A percentile compares a stretch with the other conserved stretches of the same genome.
phyloP scores from a whole-genome alignment of 345 rosid genomes.

The Lenwebbia sp. region DNA sequence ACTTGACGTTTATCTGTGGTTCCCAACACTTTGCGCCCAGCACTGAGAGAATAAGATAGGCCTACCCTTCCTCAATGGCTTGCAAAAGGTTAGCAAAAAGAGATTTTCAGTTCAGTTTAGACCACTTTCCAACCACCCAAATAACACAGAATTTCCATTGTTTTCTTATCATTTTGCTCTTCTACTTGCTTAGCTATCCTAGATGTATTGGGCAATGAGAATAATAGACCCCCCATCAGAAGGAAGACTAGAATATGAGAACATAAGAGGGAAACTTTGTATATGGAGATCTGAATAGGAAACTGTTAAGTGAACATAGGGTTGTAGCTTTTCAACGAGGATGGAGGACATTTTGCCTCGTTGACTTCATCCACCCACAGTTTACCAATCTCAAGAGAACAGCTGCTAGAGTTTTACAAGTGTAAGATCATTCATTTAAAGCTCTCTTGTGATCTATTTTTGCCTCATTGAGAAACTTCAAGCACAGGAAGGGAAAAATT shows the following conservation, averaged over 20 bases:
- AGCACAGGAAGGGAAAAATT: conserved; percentile 12
- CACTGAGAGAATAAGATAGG: neutral
- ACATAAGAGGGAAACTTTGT: neutral
- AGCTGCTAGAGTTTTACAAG: conserved; percentile 1
- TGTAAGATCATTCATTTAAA: conserved; percentile 9
- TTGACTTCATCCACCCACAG: conserved; percentile 1
- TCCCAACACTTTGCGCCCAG: neutral
- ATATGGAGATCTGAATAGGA: neutral
- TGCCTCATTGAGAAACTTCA: conserved; percentile 5
- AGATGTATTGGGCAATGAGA: neutral
- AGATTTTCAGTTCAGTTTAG: neutral
- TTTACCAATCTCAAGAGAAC: conserved; percentile 9
- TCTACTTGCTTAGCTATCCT: neutral
- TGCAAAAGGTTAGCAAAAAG: neutral
- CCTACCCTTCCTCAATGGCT: neutral
- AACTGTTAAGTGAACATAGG: neutral
- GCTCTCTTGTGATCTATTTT: conserved; percentile 4
- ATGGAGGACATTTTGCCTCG: neutral
- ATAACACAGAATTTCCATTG: neutral
- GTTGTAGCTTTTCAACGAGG: neutral
- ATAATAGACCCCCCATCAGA: neutral
- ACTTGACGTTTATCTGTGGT: neutral
- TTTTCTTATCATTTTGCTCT: neutral
- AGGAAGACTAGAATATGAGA: neutral
- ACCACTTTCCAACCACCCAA: neutral